These are phyloP conservation scores for Asterochloris erici DNA, from an alignment of 139 green algal species.

Conservation along the genomic window DNA sequence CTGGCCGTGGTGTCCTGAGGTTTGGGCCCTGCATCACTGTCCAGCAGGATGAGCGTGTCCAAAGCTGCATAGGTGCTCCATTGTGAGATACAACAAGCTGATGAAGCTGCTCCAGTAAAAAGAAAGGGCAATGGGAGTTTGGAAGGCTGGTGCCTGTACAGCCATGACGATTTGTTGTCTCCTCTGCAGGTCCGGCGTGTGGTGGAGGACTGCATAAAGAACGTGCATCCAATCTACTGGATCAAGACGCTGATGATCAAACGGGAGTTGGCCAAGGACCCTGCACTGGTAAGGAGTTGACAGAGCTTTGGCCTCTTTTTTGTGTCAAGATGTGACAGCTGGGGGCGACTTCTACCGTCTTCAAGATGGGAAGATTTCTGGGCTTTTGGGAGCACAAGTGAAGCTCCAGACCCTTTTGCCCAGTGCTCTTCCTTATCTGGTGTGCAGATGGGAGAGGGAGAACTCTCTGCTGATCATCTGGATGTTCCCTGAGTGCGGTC, in stretches of 20 bases:
- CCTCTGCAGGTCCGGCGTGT: slow-evolving; percentile 66
- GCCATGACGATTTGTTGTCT: not conserved
- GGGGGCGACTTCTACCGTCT: no score
- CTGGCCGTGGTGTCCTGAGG: not conserved
- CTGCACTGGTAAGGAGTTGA: slow-evolving; percentile 25
- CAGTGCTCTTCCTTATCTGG: no score
- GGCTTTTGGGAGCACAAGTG: no score
- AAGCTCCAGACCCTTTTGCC: no score
- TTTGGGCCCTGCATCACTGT: no score
- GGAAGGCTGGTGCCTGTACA: not conserved
- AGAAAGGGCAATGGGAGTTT: not conserved
- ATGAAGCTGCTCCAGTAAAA: not conserved
- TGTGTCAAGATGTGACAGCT: no score
- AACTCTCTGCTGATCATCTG: no score
- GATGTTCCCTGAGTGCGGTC: no score
- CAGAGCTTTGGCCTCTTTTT: no score
- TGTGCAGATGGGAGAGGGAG: no score
- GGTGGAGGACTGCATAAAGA: slow-evolving; percentile 98
- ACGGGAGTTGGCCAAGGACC: slow-evolving; percentile 95
- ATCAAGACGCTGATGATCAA: slow-evolving; percentile 99
- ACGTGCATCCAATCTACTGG: slow-evolving; percentile 99
- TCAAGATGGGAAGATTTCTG: no score
- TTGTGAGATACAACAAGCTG: not conserved
- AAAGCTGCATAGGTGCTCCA: not conserved
- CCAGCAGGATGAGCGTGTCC: no score